Percentiles rank a stretch among this genome's conserved stretches.
phyloP scores from a whole-genome alignment of 257 asterid genomes.

The Leonotis leonurus region DNA sequence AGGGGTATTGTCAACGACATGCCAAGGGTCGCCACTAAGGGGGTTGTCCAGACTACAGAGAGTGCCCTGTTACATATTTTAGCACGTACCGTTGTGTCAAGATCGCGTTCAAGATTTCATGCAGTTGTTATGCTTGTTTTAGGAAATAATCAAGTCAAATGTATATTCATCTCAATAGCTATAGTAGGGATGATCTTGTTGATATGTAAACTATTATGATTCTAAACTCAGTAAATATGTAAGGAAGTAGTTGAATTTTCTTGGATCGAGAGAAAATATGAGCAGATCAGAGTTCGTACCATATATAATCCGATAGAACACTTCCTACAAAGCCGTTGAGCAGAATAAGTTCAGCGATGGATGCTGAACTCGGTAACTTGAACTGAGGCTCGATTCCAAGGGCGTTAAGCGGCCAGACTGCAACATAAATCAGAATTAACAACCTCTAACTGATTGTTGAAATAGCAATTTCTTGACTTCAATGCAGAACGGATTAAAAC shows the following conservation, averaged over 20 bases:
- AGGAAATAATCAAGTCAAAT: not conserved
- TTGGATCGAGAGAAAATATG: not conserved
- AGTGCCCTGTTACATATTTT: conserved; percentile 49
- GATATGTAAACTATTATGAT: no score
- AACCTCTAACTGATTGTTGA: not conserved
- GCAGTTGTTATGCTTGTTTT: not conserved
- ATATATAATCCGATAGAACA: conserved; percentile 67
- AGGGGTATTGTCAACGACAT: conserved; percentile 76
- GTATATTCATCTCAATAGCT: not conserved
- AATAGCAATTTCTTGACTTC: not conserved
- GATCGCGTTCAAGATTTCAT: not conserved
- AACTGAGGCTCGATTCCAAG: conserved; percentile 72
- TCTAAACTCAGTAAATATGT: no score
- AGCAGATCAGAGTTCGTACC: conserved; percentile 29
- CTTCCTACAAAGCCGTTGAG: conserved; percentile 71
- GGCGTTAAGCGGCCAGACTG: conserved; percentile 67
- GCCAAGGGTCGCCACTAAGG: conserved; percentile 75
- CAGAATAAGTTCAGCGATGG: conserved; percentile 44
- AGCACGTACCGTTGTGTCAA: not conserved
- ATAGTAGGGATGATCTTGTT: not conserved
- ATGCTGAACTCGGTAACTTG: conserved; percentile 56
- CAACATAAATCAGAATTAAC: not conserved
- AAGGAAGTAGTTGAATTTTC: no score
- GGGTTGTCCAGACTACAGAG: conserved; percentile 80
- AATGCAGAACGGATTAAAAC: not conserved